phyloP scores from a whole-genome alignment of 2,329 filamentous ascomycete species.

The Ascochyta pisi region DNA sequence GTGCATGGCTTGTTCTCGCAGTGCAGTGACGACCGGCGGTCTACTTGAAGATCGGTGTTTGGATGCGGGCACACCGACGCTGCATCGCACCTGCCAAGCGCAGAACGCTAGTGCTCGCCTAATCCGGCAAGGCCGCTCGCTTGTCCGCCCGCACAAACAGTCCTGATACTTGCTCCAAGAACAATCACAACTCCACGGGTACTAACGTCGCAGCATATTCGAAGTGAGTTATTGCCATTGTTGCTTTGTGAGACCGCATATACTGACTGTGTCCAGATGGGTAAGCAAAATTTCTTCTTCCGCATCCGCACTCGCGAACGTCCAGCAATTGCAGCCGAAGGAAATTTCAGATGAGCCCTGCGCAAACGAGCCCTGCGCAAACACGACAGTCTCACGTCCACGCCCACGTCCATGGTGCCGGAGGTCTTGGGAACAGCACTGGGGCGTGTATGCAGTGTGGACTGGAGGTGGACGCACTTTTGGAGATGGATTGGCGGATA shows the following conservation, averaged over 20 bases:
- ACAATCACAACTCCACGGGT: slow-evolving; percentile 45
- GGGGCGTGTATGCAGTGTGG: neutral
- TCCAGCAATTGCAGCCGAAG: slow-evolving; percentile 46
- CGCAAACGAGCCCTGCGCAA: slow-evolving; percentile 19
- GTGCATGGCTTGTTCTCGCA: slow-evolving; percentile 14
- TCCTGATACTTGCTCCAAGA: slow-evolving; percentile 15
- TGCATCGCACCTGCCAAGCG: slow-evolving; percentile 13
- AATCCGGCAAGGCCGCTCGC: slow-evolving; percentile 31
- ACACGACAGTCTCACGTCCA: slow-evolving; percentile 4
- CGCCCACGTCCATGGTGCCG: neutral
- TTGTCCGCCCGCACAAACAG: slow-evolving; percentile 28
- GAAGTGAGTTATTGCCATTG: slow-evolving; percentile 55
- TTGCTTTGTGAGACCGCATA: neutral
- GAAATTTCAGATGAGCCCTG: slow-evolving; percentile 29
- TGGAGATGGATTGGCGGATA: neutral
- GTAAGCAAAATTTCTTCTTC: slow-evolving; percentile 58
- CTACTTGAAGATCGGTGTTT: slow-evolving; percentile 9
- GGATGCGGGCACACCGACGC: slow-evolving; percentile 4
- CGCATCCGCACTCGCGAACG: slow-evolving; percentile 25
- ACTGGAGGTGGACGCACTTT: neutral
- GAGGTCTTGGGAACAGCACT: neutral
- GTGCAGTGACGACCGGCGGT: neutral
- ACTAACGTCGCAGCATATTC: slow-evolving; percentile 59
- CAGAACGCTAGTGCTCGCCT: slow-evolving; percentile 1
- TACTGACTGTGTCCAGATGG: slow-evolving; percentile 61